Evolutionary conservation across 768 basidiomycete species (phyloP).

Genomic region (Boletus insuetus): DNA sequence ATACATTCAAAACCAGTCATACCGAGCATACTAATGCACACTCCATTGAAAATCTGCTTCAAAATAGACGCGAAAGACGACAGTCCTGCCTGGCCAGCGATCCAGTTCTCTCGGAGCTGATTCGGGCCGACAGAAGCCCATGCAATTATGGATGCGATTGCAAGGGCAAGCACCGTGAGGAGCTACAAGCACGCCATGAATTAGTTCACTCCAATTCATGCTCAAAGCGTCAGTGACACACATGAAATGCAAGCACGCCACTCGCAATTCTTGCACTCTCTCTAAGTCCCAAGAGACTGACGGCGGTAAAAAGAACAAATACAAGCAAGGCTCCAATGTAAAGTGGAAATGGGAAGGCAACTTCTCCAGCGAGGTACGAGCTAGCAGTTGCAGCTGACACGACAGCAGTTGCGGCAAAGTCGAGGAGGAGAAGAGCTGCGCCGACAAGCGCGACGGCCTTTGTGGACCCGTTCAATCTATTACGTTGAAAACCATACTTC

Average conservation of each 20-base stretch:
- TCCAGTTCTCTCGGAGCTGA: conserved; percentile 58
- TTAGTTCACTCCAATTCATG: background rate
- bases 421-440: conserved; percentile 65
- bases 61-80: conserved; percentile 33
- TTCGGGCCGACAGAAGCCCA: conserved; percentile 51
- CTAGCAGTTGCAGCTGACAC: conserved; percentile 74
- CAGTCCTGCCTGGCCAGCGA: conserved; percentile 28
- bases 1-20: conserved; percentile 70
- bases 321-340: conserved; percentile 54
- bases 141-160: conserved; percentile 45
- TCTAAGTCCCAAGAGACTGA: conserved; percentile 57
- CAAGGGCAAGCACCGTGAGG: conserved; percentile 53
- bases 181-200: conserved; percentile 34
- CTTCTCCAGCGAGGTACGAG: conserved; percentile 64
- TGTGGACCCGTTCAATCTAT: conserved; percentile 59
- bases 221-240: conserved; percentile 28
- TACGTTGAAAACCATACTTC: background rate
- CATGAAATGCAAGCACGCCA: conserved; percentile 56
- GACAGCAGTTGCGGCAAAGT: conserved; percentile 65
- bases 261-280: conserved; percentile 64
- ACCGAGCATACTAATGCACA: conserved; percentile 70
- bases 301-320: conserved; percentile 48
- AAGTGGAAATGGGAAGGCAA: conserved; percentile 52
- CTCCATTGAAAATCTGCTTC: conserved; percentile 58
- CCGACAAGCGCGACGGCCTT: conserved; percentile 63